phyloP scores from a whole-genome alignment of 2,329 filamentous ascomycete species.

The Claviceps sp. region DNA sequence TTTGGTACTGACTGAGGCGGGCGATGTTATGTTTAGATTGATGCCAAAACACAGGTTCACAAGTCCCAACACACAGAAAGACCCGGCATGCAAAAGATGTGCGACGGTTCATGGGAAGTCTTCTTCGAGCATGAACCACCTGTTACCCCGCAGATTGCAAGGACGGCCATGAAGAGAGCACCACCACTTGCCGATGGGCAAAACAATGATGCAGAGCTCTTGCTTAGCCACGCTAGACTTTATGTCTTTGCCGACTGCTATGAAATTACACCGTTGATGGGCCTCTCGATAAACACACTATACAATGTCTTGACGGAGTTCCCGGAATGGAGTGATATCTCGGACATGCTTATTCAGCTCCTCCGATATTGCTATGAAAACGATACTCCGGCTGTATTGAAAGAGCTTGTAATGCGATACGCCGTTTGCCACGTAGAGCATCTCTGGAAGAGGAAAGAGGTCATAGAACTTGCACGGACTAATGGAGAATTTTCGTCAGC shows the following conservation, averaged over 20 bases:
- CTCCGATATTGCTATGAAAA: no score
- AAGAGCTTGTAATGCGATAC: no score
- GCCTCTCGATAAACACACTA: not conserved
- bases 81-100: no score
- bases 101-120: not conserved
- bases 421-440: no score
- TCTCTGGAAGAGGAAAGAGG: no score
- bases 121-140: not conserved
- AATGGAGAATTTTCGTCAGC: no score
- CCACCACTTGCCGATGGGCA: not conserved
- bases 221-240: not conserved
- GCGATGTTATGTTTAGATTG: not conserved
- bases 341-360: not conserved
- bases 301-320: not conserved
- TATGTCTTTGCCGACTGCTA: not conserved
- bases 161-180: not conserved
- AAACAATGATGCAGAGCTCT: not conserved
- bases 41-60: not conserved
- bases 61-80: not conserved
- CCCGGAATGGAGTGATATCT: not conserved
- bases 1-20: no score
- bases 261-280: not conserved
- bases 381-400: no score
- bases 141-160: not conserved
- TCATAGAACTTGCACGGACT: no score